Base-by-base conservation (phyloP, 306 rosid species). In the Aeschynomene evenia region DNA sequence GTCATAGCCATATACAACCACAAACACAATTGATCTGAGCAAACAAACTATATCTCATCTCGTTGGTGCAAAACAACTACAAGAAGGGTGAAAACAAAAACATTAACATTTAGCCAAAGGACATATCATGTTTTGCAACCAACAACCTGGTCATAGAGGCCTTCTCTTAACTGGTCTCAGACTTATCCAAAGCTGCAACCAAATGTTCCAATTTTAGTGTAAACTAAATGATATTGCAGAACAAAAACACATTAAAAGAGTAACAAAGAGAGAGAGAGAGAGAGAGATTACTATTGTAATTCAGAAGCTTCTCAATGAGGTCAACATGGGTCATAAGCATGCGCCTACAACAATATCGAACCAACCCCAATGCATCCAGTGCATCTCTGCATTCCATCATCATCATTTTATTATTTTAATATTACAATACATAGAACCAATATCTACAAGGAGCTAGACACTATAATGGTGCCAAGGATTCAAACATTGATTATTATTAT, bases 271-370 rank as follows among this genome's bases (percentile, higher is more conserved):
- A 72, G 11, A 51, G 45, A 67, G 74, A 50, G 72, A 31, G 40
- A 29, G 46, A 64, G 59, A 20, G 19, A 55, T 85, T 85, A 94
- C 97, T 67, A 23, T 91, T 94, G 91, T 91, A 94, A 81, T 94
- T 91, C 68, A 94, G 85, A 75, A 91, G 92, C 92, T 94, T 94
- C 85, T 94, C 97, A 28, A 94, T 91, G 73, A 94, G 97, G 61
- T 94, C 99, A 24, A 91, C 99, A 45, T 91, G 97, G 43, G 99
- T 94, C 99, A 94, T 91, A 55, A 94, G 97, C 99, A 91, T 94
- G 19, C 97, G 81, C 68, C 99, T 83, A 66, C 97, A 94, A 71
- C 97, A 94, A 51, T 91, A 94, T 19, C 96, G 96, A 77, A 94
- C 96, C 84, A 94, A 77, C 8, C 88, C 89, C 89, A 94, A 61